Evolutionary conservation across 2,329 filamentous ascomycete genomes (phyloP), one percentile per base, ranked within the genome.

Genomic region (Tolypocladium amazonense): DNA sequence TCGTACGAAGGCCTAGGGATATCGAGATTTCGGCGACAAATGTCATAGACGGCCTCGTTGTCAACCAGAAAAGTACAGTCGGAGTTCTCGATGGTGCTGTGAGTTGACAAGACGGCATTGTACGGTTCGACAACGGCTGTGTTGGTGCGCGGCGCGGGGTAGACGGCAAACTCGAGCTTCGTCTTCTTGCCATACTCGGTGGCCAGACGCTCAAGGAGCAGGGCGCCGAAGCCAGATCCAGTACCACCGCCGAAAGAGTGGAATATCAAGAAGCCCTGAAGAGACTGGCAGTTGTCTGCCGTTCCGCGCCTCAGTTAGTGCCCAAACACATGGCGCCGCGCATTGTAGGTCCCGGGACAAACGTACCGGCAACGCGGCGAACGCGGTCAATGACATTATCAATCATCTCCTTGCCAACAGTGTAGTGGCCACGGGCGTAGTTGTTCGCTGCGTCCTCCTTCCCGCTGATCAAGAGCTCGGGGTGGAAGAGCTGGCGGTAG

Each of bases 401-500:
- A 59, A 88, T 83, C 83, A 88, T 86, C 78, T 89, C 86, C 81
- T 89, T 89, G 76, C 87, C 87, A 67, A 89, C 85, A 67, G 87
- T 89, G 76, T 89, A 89, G 77, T 89, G 86, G 60, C 87, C 87
- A 77, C 86, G 86, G 66, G 87, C 87, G 70, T 89, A 89, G 80
- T 89, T 89, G 79, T 89, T 89, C 76, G 86, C 85, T 61, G 87
- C 86, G 81, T 89, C 87, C 74, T 89, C 87, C 81, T 89, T 89
- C 75, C 86, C 86, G 73, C 83, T 88, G 71, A 89, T 84, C 70
- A 89, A 75, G 67, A 86, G 79, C 78, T 89, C 86, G 54, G 86
- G 86, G 76, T 89, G 86, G 80, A 88, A 89, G 62, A 89, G 82
- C 70, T 86, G 80, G 67, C 85, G 84, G 77, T 88, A 89, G 65